Conservation (phyloP, 768 basidiomycete genomes). For the Xanthoconium stramineum region DNA sequence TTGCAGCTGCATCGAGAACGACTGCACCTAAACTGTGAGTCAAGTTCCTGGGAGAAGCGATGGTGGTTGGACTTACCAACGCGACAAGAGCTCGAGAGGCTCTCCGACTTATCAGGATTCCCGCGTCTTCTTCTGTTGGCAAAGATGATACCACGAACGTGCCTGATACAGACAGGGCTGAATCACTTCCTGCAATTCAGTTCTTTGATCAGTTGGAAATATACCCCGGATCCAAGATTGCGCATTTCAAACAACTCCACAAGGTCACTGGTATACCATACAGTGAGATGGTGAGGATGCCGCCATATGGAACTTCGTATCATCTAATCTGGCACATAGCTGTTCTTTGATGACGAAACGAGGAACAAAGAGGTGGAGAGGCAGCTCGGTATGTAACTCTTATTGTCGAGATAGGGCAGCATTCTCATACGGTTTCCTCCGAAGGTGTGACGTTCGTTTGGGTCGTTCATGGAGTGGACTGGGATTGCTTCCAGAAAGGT, state of each 20-base stretch:
- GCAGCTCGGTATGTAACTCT: constrained; percentile 41
- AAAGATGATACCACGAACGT: constrained; percentile 22
- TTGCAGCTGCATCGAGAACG: constrained; percentile 78
- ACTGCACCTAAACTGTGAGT: constrained; percentile 63
- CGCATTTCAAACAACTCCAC: constrained; percentile 75
- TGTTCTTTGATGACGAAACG: constrained; percentile 72
- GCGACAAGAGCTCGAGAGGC: constrained; percentile 67
- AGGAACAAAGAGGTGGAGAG: constrained; percentile 51
- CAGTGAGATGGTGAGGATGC: constrained; percentile 63
- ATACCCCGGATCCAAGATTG: constrained; percentile 78
- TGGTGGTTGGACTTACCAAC: neutral
- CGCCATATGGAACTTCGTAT: neutral
- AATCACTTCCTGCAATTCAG: constrained; percentile 46
- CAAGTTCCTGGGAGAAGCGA: neutral
- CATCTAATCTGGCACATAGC: constrained; percentile 28
- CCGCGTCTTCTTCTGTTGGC: constrained; percentile 34
- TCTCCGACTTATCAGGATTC: constrained; percentile 58
- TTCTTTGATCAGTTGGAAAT: constrained; percentile 74
- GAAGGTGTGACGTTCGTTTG: constrained; percentile 79
- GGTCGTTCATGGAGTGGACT: constrained; percentile 60
- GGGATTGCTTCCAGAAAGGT: constrained; percentile 66
- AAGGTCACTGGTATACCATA: constrained; percentile 73
- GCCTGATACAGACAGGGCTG: constrained; percentile 9
- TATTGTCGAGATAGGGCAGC: neutral
- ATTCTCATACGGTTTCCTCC: neutral